A percentile compares a stretch with the other conserved stretches of the same genome.
Conservation (phyloP, 2,329 filamentous ascomycete species). For the Onygena corvina region DNA sequence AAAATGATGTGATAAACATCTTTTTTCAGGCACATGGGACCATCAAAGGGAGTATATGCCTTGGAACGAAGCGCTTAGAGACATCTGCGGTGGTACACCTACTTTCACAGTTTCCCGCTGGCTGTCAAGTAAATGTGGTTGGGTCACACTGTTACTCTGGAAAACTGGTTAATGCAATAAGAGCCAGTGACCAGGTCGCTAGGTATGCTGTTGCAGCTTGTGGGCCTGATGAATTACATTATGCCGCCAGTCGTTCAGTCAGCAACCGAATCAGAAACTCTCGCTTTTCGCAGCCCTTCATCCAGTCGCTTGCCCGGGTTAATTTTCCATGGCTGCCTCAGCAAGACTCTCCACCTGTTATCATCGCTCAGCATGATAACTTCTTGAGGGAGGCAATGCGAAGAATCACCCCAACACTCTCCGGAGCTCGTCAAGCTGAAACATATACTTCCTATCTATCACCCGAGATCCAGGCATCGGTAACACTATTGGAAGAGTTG, state of each 20-base stretch:
- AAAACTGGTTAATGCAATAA: background rate
- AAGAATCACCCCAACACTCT: background rate
- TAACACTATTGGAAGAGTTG: background rate
- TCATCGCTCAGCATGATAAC: background rate
- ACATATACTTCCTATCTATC: background rate
- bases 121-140: background rate
- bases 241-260: background rate
- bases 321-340: background rate
- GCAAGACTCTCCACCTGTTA: background rate
- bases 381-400: background rate
- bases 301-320: background rate
- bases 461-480: background rate
- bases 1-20: constrained; percentile 1
- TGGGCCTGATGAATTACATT: background rate
- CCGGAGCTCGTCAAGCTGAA: background rate
- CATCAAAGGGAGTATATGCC: background rate
- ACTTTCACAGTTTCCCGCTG: background rate
- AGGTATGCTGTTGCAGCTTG: background rate
- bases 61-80: background rate
- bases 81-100: background rate
- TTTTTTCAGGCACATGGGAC: background rate
- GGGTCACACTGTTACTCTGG: background rate
- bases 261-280: background rate
- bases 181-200: background rate
- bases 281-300: background rate